These are phyloP conservation scores for Biscogniauxia sp. DNA, from an alignment of 2,329 filamentous ascomycete species.

Conservation along the genomic window DNA sequence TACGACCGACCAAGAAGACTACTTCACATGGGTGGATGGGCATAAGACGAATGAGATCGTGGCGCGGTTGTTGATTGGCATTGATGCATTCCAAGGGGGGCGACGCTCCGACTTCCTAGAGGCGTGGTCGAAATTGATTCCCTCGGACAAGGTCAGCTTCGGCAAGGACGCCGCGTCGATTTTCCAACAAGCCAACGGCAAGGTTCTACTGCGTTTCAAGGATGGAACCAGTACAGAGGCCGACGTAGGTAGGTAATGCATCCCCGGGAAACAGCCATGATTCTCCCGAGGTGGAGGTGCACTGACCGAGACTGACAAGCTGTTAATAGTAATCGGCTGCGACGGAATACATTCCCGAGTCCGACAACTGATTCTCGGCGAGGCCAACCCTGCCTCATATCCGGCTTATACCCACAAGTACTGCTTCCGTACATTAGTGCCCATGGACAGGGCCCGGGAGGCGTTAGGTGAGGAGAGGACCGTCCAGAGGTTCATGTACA, in stretches of 20 bases:
- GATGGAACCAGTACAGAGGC: slow-evolving; percentile 31
- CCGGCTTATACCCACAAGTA: slow-evolving; percentile 56
- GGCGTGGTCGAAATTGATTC: slow-evolving; percentile 35
- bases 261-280: not conserved
- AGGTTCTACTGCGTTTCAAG: slow-evolving; percentile 29
- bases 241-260: slow-evolving; percentile 30
- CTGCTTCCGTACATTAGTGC: slow-evolving; percentile 61
- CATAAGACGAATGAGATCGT: slow-evolving; percentile 28
- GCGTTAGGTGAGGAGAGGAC: slow-evolving; percentile 49
- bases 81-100: slow-evolving; percentile 42
- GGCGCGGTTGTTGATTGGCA: slow-evolving; percentile 37
- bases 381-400: slow-evolving; percentile 40
- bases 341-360: slow-evolving; percentile 62
- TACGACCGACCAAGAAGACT: slow-evolving; percentile 28
- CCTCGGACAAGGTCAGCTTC: slow-evolving; percentile 29
- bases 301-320: slow-evolving; percentile 4
- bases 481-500: slow-evolving; percentile 52
- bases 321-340: slow-evolving; percentile 51
- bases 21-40: slow-evolving; percentile 44
- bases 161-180: slow-evolving; percentile 33
- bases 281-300: not conserved
- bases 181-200: slow-evolving; percentile 24
- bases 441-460: slow-evolving; percentile 51
- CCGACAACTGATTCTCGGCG: slow-evolving; percentile 50
- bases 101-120: slow-evolving; percentile 40